Conservation (phyloP, 257 asterid genomes). For the Lycium ferocissimum region DNA sequence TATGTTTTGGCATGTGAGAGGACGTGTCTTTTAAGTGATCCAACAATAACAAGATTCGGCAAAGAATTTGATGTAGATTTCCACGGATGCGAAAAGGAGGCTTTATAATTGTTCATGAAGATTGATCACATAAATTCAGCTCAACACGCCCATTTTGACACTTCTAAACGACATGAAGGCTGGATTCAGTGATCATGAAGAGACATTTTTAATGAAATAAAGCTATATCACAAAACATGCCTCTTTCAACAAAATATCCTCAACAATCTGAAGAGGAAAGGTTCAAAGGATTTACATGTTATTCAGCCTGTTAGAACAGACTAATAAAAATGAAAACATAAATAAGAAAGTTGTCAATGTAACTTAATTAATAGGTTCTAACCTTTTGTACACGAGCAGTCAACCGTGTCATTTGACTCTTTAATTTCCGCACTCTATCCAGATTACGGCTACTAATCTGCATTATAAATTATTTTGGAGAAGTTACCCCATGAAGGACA, state of each 20-base stretch:
- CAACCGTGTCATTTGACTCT: conserved; percentile 96
- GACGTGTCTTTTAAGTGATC: background rate
- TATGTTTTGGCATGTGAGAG: background rate
- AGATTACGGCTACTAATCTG: conserved; percentile 95
- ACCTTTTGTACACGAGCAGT: conserved; percentile 99
- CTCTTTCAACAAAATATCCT: conserved; percentile 8
- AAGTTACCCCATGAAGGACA: background rate
- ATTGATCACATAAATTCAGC: background rate
- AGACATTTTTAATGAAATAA: background rate
- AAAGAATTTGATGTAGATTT: background rate
- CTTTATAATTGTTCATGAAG: background rate
- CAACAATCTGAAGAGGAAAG: background rate
- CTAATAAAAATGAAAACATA: background rate
- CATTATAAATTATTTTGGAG: conserved; percentile 28
- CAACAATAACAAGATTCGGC: background rate
- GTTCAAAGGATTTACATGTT: background rate
- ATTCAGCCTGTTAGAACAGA: background rate
- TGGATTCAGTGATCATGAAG: background rate
- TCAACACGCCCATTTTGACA: too few species aligned
- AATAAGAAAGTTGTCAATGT: conserved; percentile 22
- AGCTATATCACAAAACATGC: background rate
- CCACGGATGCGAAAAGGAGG: too few species aligned
- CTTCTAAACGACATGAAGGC: too few species aligned
- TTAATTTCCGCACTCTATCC: conserved; percentile 82
- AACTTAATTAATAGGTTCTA: conserved; percentile 10